These are phyloP conservation scores for Paecilomyces formosus DNA, from an alignment of 2,329 filamentous ascomycete species.

Conservation along the genomic window DNA sequence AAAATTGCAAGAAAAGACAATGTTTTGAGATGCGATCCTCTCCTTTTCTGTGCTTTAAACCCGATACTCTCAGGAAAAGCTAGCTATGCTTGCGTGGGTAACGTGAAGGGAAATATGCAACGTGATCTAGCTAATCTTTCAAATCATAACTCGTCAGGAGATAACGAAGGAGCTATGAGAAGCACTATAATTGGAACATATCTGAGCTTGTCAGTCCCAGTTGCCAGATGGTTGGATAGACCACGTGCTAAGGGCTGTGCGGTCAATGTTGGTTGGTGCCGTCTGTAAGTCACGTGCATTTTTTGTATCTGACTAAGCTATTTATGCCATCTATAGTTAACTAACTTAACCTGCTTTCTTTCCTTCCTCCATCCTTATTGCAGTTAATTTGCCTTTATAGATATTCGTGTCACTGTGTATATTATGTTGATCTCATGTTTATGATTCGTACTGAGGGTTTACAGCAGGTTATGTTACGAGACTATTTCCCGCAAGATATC, in stretches of 20 bases:
- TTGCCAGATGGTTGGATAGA: background rate
- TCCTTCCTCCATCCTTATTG: background rate
- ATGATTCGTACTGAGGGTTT: no score
- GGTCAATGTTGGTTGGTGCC: background rate
- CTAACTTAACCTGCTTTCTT: no score
- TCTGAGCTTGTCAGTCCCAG: background rate
- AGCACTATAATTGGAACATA: background rate
- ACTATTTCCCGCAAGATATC: background rate
- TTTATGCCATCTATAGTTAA: background rate
- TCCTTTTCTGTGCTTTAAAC: background rate
- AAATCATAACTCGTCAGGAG: background rate
- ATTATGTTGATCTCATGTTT: no score
- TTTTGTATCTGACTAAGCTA: background rate
- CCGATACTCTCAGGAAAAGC: background rate
- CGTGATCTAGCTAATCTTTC: slow-evolving; percentile 1
- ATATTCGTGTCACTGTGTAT: no score
- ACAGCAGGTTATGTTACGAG: no score
- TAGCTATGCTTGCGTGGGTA: background rate
- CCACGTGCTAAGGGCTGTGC: background rate
- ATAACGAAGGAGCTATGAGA: background rate
- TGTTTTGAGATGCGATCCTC: background rate
- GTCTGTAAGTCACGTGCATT: background rate
- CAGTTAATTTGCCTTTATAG: background rate
- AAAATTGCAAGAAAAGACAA: background rate
- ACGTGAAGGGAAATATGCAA: background rate